These are phyloP conservation scores for Paratrypanosoma confusum DNA, from an alignment of 208 protist species.

Conservation along the genomic window DNA sequence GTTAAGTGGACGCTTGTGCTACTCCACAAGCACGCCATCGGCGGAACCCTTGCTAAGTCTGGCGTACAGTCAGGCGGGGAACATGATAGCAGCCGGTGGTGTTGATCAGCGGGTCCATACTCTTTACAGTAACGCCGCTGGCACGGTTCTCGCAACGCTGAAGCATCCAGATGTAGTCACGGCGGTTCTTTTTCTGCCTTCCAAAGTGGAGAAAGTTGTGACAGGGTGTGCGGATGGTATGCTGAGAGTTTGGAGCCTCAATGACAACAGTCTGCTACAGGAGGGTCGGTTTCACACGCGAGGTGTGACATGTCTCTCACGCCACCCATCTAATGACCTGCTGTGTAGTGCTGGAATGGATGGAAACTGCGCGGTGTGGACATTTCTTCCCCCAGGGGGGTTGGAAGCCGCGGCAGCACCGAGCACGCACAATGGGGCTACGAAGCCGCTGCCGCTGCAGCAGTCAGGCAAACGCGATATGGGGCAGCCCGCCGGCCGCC, in stretches of 20 bases:
- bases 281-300: conserved; percentile 38
- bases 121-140: conserved; percentile 10
- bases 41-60: conserved; percentile 36
- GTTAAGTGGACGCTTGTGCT: no score
- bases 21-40: no score
- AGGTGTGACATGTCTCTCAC: conserved; percentile 36
- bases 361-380: conserved; percentile 53
- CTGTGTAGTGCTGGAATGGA: conserved; percentile 53
- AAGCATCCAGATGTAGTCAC: conserved; percentile 28
- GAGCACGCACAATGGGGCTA: no score
- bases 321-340: conserved; percentile 36
- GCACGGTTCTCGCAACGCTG: conserved; percentile 15
- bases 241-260: conserved; percentile 74
- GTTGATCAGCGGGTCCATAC: conserved; percentile 46
- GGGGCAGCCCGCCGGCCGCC: no score
- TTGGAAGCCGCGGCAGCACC: no score
- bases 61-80: conserved; percentile 28
- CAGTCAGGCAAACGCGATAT: no score
- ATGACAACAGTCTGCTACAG: conserved; percentile 57
- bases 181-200: conserved; percentile 60
- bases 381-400: conserved; percentile 19
- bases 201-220: conserved; percentile 60
- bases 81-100: conserved; percentile 41
- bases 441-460: not conserved
- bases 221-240: conserved; percentile 84